These are phyloP conservation scores for Haberlea rhodopensis DNA, from an alignment of 257 asterid genomes.

Conservation along the genomic window DNA sequence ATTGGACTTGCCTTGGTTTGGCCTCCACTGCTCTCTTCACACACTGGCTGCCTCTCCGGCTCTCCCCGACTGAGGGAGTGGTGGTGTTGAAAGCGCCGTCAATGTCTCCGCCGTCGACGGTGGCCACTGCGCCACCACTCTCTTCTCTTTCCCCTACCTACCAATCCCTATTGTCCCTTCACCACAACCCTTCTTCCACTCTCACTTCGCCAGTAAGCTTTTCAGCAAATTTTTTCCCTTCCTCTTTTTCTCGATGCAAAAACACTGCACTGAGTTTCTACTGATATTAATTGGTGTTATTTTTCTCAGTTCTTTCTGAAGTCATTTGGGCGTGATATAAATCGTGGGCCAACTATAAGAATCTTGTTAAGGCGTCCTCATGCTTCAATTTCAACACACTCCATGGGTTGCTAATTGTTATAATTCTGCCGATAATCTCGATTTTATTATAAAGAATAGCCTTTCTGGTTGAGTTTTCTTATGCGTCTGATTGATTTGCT, in stretches of 20 bases:
- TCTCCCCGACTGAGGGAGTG: conserved; percentile 22
- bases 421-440: conserved; percentile 15
- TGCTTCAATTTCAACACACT: conserved; percentile 43
- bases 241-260: background rate
- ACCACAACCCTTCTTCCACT: conserved; percentile 25
- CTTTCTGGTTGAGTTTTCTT: background rate
- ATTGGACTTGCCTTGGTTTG: background rate
- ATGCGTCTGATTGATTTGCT: conserved; percentile 14
- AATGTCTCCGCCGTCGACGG: conserved; percentile 39
- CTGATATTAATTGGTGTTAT: conserved; percentile 5
- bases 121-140: conserved; percentile 36
- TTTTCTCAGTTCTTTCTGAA: conserved; percentile 28
- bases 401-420: conserved; percentile 34
- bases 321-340: conserved; percentile 13
- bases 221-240: conserved; percentile 12
- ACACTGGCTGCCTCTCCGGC: conserved; percentile 19
- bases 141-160: conserved; percentile 23
- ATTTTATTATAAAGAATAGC: background rate
- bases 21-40: conserved; percentile 16
- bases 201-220: conserved; percentile 31
- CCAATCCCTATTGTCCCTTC: conserved; percentile 29
- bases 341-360: conserved; percentile 32
- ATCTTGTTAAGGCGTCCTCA: conserved; percentile 34
- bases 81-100: conserved; percentile 28
- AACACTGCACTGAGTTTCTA: background rate